Evolutionary conservation across 148 eudicot species (phyloP).

Genomic region (Cornus florida): DNA sequence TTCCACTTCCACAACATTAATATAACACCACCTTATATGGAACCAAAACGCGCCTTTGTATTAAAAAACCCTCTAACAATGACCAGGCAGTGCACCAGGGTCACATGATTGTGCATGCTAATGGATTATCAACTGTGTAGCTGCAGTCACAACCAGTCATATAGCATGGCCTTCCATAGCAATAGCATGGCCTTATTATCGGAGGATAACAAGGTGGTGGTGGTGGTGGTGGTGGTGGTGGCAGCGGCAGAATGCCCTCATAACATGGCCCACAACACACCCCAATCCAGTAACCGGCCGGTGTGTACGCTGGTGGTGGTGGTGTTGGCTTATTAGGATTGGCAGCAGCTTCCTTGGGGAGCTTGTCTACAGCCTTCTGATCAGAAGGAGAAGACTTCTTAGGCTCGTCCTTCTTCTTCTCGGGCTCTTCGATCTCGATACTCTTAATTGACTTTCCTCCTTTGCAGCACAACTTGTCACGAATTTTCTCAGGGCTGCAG

Average conservation of each 20-base stretch:
- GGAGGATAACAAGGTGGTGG: conserved; percentile 8
- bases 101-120: conserved; percentile 45
- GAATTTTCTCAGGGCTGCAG: conserved; percentile 74
- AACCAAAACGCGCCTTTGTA: no score
- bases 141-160: conserved; percentile 19
- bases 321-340: no score
- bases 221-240: conserved; percentile 12
- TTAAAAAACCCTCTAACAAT: no score
- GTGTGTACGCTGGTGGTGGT: no score
- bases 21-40: no score
- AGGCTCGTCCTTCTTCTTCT: conserved; percentile 14
- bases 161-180: conserved; percentile 12
- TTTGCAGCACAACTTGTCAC: conserved; percentile 60
- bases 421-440: conserved; percentile 45
- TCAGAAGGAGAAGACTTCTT: conserved; percentile 20
- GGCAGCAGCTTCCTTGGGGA: no score
- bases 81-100: background rate
- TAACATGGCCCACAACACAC: no score
- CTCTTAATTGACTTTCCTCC: conserved; percentile 55
- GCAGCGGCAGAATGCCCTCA: no score
- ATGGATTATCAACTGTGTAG: conserved; percentile 36
- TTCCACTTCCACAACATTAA: no score
- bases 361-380: conserved; percentile 11
- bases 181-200: conserved; percentile 11
- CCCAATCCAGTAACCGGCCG: no score